These are phyloP conservation scores for Septoria petroselini DNA, from an alignment of 2,329 filamentous ascomycete genomes.

Conservation along the genomic window DNA sequence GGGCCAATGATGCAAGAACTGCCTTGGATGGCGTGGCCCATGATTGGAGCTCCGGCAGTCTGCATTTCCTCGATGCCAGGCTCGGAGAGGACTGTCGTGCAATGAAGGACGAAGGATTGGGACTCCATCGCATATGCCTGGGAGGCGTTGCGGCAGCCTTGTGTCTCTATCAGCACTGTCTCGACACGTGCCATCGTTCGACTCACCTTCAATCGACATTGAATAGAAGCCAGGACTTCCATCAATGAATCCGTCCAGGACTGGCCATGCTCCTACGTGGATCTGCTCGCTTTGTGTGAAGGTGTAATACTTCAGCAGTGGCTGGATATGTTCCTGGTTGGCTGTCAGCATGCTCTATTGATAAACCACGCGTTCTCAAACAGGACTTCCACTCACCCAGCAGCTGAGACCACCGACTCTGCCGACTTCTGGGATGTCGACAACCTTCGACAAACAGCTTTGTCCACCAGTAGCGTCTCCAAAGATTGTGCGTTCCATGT, in stretches of 20 bases:
- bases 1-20: constrained; percentile 53
- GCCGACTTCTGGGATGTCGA: constrained; percentile 34
- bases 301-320: constrained; percentile 44
- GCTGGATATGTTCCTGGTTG: constrained; percentile 41
- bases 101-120: constrained; percentile 54
- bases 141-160: constrained; percentile 46
- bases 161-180: constrained; percentile 10
- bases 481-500: constrained; percentile 46
- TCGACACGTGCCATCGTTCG: not conserved
- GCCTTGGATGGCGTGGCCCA: constrained; percentile 45
- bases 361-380: too few relatives aligned
- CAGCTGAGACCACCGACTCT: constrained; percentile 39
- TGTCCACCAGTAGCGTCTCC: constrained; percentile 39
- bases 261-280: constrained; percentile 45
- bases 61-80: constrained; percentile 46
- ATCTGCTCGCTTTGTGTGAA: constrained; percentile 41
- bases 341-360: too few relatives aligned
- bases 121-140: constrained; percentile 58
- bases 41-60: constrained; percentile 43
- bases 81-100: constrained; percentile 48
- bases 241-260: constrained; percentile 34
- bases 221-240: constrained; percentile 37
- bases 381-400: constrained; percentile 34
- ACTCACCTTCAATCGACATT: constrained; percentile 40
- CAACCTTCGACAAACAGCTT: constrained; percentile 39